Base-by-base conservation (phyloP, 106 monocot species). In the Dendrobium chrysotoxum region DNA sequence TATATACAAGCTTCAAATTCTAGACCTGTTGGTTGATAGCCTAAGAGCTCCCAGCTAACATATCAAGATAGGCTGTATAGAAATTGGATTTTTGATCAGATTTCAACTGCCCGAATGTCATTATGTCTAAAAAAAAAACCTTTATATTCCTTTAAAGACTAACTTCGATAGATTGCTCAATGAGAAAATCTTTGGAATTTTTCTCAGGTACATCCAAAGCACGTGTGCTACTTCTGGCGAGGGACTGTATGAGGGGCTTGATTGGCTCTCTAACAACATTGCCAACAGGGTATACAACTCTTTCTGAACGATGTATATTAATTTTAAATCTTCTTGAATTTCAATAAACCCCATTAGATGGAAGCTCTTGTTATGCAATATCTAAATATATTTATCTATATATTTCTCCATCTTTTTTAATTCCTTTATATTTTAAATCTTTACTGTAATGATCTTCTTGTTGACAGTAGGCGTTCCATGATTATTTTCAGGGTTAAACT, bases 211-310 rank as follows among this genome's bases (percentile, higher is more conserved):
- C 77, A 77, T 77, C 50, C 77, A 77, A 31, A 77, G 77, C 16
- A 77, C 77, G 26, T 77, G 77, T 77, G 77, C 77, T 28, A 77
- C 77, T 50, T 77, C 77, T 13, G 77, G 77, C 4, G 77, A 77
- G 18, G 77, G 77, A 28, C 53, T 77, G 25, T 77, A 77, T 12
- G 77, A 77, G 77, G 77, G 77, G 1, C 53, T 77, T 12, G 77
- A 77, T 50, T 77, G 77, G 77, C 77, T 77, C 77, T 77, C 77
- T 21, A 77, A 17, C 77, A 77, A 77, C 53, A 77, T 77, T 26
- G 77, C 50, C 53, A 77, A 46, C 53, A 77, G 53, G 77, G 77
- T 77, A 12, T 25, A 21, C n/a, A 45, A 31, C 35, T 12, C 15
- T 28, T 15, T 10, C 21, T 35, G 0, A 35, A 35, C 20, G 21